Percentiles rank a stretch among this genome's conserved stretches.
Conservation (phyloP, 2,329 filamentous ascomycete species). For the Penicillium expansum region DNA sequence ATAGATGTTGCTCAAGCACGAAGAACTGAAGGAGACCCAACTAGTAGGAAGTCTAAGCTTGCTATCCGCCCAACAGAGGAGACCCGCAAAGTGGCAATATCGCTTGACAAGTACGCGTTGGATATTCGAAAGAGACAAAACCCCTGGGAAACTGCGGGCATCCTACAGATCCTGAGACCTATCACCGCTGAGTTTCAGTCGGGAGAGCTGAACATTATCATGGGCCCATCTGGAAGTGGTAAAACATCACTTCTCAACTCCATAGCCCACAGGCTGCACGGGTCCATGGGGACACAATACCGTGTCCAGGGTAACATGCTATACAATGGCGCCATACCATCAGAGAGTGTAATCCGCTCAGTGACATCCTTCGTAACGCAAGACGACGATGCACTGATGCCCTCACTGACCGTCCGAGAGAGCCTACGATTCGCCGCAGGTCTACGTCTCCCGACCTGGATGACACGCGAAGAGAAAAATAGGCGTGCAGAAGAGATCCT, state of each 20-base stretch:
- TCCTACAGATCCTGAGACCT: constrained; percentile 60
- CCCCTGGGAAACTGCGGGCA: constrained; percentile 45
- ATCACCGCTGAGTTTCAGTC: constrained; percentile 66
- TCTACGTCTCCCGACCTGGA: constrained; percentile 66
- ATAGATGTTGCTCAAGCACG: constrained; percentile 67
- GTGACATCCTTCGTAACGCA: constrained; percentile 76
- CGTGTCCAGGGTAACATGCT: constrained; percentile 60
- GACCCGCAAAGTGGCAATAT: constrained; percentile 62
- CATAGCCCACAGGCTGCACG: constrained; percentile 66
- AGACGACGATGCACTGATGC: constrained; percentile 71
- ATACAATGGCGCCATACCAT: constrained; percentile 68
- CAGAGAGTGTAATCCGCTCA: constrained; percentile 65
- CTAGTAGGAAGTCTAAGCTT: constrained; percentile 70
- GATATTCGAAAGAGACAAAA: constrained; percentile 61
- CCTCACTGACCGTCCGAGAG: constrained; percentile 72
- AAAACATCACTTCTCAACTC: constrained; percentile 73
- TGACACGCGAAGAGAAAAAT: constrained; percentile 66
- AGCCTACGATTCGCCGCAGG: constrained; percentile 70
- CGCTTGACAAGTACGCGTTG: constrained; percentile 63
- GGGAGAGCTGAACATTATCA: constrained; percentile 70
- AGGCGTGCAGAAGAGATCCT: constrained; percentile 68
- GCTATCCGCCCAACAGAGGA: constrained; percentile 52
- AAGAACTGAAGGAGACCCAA: constrained; percentile 58
- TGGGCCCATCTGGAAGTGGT: constrained; percentile 75
- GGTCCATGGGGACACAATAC: constrained; percentile 62